Base-by-base conservation (phyloP, 148 eudicot species). In the Amaranthus hypochondriacus region DNA sequence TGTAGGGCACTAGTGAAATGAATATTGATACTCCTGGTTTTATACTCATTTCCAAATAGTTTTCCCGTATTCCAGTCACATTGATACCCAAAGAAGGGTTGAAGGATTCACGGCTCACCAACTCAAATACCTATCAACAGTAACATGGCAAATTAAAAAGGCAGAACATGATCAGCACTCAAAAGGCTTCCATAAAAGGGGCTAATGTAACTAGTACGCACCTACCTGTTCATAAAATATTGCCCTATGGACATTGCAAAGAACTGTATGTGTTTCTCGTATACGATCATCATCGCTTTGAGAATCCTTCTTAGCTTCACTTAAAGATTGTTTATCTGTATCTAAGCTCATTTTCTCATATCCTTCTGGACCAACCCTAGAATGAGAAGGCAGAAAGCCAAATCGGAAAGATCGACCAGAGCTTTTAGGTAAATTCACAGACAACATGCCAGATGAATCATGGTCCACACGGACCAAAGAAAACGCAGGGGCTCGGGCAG, bases 391-490 rank as follows among this genome's bases (percentile, higher is more conserved):
- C 77, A 87, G 79, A 83, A 87, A 90, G 53, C 87, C 88, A 84
- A 95, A 95, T 52, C 80, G 84, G 66, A 95, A 87, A 83, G 87
- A 81, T 72, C 83, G 87, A 78, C 87, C 78, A 62, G 93, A 84
- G 53, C 82, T 87, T 74, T 86, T 81, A 51, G 98, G 87, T 56
- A 95, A 71, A 82, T 90, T 95, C 77, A 95, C 86, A 67, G 96
- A 82, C 78, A 95, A 89, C 97, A 88, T 95, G 74, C 98, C 97
- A 75, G 90, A 88, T 56, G 90, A 75, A 66, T 95, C 96, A 85
- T 95, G 97, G 77, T 95, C 96, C 52, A 95, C 84, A 10, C 89
- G 90, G 74, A 92, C 85, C 68, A 87, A 84, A 18, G 96, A 84
- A 72, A 87, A 70, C 66, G 91, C 79, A 64, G 98, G 83, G 51